Conservation (phyloP, 129 eudicot genomes). For the Artemisia argyi region DNA sequence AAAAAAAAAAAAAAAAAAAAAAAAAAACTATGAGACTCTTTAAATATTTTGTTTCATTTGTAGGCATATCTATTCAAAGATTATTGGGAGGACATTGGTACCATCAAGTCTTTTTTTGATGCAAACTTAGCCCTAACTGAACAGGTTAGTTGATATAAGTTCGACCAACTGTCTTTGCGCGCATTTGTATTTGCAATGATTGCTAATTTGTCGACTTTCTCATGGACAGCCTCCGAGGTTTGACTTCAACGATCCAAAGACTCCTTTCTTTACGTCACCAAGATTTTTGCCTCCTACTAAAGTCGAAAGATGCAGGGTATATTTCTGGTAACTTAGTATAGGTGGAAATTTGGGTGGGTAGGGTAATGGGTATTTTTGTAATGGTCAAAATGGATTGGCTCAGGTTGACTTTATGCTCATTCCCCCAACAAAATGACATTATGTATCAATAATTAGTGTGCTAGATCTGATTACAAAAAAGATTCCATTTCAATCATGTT, state of each 20-base stretch:
- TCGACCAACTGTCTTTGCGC: neutral
- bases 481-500: too few species aligned
- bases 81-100: constrained; percentile 98
- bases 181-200: neutral
- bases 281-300: constrained; percentile 87
- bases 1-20: neutral
- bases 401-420: neutral
- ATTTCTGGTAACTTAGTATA: constrained; percentile 17
- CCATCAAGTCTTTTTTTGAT: constrained; percentile 78
- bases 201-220: neutral
- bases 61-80: constrained; percentile 86
- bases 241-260: constrained; percentile 78
- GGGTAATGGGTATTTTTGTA: neutral
- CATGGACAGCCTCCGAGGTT: constrained; percentile 68
- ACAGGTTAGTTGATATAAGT: constrained; percentile 50
- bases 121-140: constrained; percentile 88
- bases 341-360: neutral
- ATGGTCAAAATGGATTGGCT: neutral
- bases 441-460: neutral
- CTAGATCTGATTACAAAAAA: too few species aligned
- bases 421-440: neutral
- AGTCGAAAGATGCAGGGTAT: constrained; percentile 82
- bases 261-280: constrained; percentile 80
- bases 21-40: neutral
- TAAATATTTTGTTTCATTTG: neutral